Base-by-base conservation (phyloP, 768 basidiomycete species). In the Tulasnella sp. region DNA sequence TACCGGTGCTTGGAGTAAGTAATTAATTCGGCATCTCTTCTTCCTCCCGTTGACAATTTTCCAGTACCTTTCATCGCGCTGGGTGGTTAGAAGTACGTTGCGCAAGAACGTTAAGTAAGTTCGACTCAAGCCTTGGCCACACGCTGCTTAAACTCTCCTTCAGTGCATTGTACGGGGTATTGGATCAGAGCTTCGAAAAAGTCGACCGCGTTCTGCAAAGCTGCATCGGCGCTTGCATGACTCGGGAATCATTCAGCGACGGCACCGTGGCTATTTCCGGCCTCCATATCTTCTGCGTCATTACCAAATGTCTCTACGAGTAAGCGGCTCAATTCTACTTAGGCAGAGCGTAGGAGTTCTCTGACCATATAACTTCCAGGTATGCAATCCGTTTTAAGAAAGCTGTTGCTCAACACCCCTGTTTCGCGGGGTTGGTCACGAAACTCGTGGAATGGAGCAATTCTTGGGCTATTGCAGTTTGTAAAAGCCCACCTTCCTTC, bases 371-470 rank as follows among this genome's bases (percentile, higher is more conserved):
- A 9, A 42, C 12, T 36, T n/a, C 39, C 74, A 92, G 91, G 81
- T 90, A 86, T 75, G 82, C 92, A 9, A 86, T 86, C 6, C 90
- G 91, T 3, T 92, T 91, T 85, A 91, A 91, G 83, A 88, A 89
- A 71, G 88, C 88, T 0, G 84, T 89, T 16, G 84, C 86, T 2
- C 87, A 84, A 31, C 86, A 90, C 79, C 90, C 90, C 0, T 83
- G 85, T 38, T 83, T 92, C 1, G 82, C 82, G 0, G 79, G 83
- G 1, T 82, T 90, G 27, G 87, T 91, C 5, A 82, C 84, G 7
- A 85, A 86, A 44, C 85, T 92, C 71, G 83, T 82, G 19, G 52
- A 80, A 9, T 92, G 90, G 89, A 86, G 88, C 24, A 83, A 86
- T 21, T 82, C 82, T 16, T 93, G 92, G 92, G 83, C 84, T 2